Evolutionary conservation across 768 basidiomycete genomes (phyloP).

Genomic region (Roridomyces roridus): DNA sequence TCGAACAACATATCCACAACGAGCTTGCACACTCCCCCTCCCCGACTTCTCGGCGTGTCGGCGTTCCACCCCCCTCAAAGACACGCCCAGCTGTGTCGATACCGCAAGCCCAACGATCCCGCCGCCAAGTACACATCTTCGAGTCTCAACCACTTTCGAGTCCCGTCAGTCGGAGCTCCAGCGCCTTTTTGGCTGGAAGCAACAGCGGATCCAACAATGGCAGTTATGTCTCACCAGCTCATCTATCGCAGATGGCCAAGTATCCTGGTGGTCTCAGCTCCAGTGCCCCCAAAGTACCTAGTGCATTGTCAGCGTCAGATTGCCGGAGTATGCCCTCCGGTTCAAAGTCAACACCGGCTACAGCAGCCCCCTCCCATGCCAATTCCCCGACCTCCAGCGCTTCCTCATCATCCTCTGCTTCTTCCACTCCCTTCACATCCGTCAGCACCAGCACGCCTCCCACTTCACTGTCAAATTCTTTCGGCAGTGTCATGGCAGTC

Average conservation of each 20-base stretch:
- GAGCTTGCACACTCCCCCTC: constrained; percentile 73
- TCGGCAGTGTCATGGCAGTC: constrained; percentile 51
- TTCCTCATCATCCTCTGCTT: constrained; percentile 61
- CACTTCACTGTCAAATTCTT: constrained; percentile 57
- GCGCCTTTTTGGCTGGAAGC: constrained; percentile 13
- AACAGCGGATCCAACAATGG: constrained; percentile 45
- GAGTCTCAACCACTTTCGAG: constrained; percentile 81
- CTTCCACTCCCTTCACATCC: constrained; percentile 43
- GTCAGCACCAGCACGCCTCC: constrained; percentile 60
- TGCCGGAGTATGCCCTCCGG: constrained; percentile 13
- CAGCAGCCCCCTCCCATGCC: constrained; percentile 22
- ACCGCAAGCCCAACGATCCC: constrained; percentile 55
- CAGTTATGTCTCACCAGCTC: constrained; percentile 50
- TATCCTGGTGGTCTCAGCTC: constrained; percentile 37
- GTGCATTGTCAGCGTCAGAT: constrained; percentile 41
- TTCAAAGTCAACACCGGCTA: constrained; percentile 23
- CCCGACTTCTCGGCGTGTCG: constrained; percentile 82
- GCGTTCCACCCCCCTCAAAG: constrained; percentile 74
- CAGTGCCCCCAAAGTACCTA: constrained; percentile 47
- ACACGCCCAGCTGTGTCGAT: constrained; percentile 67
- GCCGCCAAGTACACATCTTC: constrained; percentile 80
- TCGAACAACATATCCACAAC: constrained; percentile 72
- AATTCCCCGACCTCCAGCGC: constrained; percentile 42
- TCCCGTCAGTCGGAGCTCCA: constrained; percentile 42
- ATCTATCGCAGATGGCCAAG: constrained; percentile 40